Evolutionary conservation across 805 yeast genomes (phyloP), one percentile per base, ranked within the genome.

Genomic region (Yarrowia sp.): DNA sequence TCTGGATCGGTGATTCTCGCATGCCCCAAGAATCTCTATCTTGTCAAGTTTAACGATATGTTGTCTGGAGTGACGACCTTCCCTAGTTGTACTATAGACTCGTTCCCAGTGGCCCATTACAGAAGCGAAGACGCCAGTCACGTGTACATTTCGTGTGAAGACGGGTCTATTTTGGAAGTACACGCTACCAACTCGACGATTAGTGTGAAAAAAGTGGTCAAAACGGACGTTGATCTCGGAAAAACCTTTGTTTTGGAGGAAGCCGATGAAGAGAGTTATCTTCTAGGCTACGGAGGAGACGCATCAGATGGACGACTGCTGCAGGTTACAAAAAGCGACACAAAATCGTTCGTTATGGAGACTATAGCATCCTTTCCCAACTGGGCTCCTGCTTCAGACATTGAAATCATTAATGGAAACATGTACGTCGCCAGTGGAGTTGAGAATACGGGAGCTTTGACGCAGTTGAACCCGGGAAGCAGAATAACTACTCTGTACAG

Each of bases 311-410:
- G 64, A 43, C 33, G 51, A 9, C 42, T 58, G 4, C 11, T 43
- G 28, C 42, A 43, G 10, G 48, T 58, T 4, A 43, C 64, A 2
- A 44, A 33, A 18, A 44, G 42, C n/a, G 33, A 32, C 18, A 32
- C 39, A 2, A 33, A 44, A 7, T 43, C 43, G 35, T 33, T 22
- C 3, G 64, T 43, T 22, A 44, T 58, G 41, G 51, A 58, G 10
- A 44, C 51, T 17, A 43, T 58, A 35, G 64, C 50, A 1, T 18
- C 43, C 13, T 58, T 58, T 7, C 50, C 64, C 42, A 58, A 58
- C 35, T 58, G 64, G 64, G 64, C 64, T 1, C 64, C 64, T 8
- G 50, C 64, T 18, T 58, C 64, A 4, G 64, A 58, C n/a, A 43
- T 44, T 8, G 64, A 55, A n/a, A 55, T 55, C 36, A 41, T 55